Evolutionary conservation across 1,139 yeast species (phyloP).

Genomic region (Hansenula anomala): DNA sequence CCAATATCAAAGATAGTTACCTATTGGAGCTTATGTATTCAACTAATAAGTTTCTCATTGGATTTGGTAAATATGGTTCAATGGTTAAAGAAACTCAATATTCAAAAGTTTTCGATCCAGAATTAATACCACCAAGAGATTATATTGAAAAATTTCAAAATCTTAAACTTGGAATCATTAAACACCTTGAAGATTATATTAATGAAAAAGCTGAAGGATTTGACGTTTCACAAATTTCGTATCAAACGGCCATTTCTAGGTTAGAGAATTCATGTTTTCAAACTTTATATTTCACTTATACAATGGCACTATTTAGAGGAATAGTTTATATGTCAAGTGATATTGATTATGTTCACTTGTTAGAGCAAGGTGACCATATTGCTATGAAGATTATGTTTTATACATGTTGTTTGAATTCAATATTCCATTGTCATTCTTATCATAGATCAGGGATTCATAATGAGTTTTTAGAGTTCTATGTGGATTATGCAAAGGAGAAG

Average conservation of each 20-base stretch:
- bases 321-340: constrained; percentile 9
- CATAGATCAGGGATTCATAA: background rate
- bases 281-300: constrained; percentile 13
- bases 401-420: constrained; percentile 8
- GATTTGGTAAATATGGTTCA: too few relatives aligned
- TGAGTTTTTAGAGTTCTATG: background rate
- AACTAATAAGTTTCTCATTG: too few relatives aligned
- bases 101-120: too few relatives aligned
- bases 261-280: constrained; percentile 14
- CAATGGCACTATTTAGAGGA: constrained; percentile 14
- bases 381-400: constrained; percentile 18
- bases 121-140: too few relatives aligned
- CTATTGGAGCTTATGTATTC: too few relatives aligned
- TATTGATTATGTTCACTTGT: constrained; percentile 6
- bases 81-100: too few relatives aligned
- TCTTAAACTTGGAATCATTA: constrained; percentile 2
- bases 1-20: too few relatives aligned
- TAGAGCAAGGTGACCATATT: constrained; percentile 12
- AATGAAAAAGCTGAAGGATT: background rate
- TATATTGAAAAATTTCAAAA: too few relatives aligned
- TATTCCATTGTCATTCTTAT: background rate
- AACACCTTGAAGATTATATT: constrained; percentile 6
- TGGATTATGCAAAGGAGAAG: background rate
- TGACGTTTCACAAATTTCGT: constrained; percentile 4
- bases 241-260: constrained; percentile 7